A percentile compares a stretch with the other conserved stretches of the same genome.
Conservation (phyloP, 2,329 filamentous ascomycete genomes). For the Magnaporthiopsis rhizophila region DNA sequence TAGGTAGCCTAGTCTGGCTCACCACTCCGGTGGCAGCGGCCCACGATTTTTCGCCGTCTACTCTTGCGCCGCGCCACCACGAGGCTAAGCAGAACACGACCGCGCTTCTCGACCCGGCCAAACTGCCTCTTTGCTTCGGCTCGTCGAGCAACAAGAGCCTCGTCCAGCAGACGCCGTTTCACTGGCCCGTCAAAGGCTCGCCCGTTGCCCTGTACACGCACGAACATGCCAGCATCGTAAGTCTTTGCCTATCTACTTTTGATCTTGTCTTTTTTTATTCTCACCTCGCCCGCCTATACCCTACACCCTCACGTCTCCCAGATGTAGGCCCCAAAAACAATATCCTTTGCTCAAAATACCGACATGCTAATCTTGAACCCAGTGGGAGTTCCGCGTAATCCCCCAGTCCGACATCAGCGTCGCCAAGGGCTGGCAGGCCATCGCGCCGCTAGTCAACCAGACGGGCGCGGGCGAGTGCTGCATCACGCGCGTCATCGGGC, state of each 20-base stretch:
- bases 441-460: constrained; percentile 2
- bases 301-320: too few species aligned
- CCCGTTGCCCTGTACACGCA: not conserved
- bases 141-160: not conserved
- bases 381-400: constrained; percentile 4
- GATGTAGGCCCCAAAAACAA: not conserved
- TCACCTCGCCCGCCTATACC: not conserved
- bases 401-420: not conserved
- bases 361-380: not conserved
- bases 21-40: not conserved
- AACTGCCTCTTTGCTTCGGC: not conserved
- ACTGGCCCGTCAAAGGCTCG: not conserved
- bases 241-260: not conserved
- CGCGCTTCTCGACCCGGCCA: not conserved
- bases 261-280: not conserved
- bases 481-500: not conserved
- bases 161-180: not conserved
- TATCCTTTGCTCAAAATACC: not conserved
- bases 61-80: not conserved
- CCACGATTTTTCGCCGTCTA: too few species aligned
- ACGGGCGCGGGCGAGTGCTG: not conserved
- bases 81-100: not conserved
- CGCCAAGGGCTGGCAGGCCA: not conserved
- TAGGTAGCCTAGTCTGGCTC: not conserved
- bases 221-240: not conserved